Evolutionary conservation across 2,329 filamentous ascomycete species (phyloP), one percentile per base, ranked within the genome.

Genomic region (Fusarium pseudograminearum): DNA sequence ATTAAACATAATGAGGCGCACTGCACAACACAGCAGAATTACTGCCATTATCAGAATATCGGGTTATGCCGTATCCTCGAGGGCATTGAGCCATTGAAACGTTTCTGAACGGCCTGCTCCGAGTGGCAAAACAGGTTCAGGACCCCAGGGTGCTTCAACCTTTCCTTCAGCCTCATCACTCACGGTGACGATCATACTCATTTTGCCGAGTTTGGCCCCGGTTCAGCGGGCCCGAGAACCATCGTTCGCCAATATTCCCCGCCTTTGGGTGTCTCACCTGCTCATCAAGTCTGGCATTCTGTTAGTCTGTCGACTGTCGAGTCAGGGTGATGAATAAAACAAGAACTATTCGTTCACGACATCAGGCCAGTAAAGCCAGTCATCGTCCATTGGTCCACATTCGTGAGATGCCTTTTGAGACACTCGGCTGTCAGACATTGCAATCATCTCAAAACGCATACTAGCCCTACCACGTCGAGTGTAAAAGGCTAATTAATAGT

Each of bases 321-420:
- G 57, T 61, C 55, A 57, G 56, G 42, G 51, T 60, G 47, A 63
- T 61, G 57, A 66, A 72, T 57, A 57, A 65, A 65, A 50, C 31
- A 48, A 64, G 45, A 40, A 22, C 36, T 14, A 51, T 57, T 42
- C 41, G 20, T 55, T 60, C 31, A 26, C 61, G 57, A 65, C 63
- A 70, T 55, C 57, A 63, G 64, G 57, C 28, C 33, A 45, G 57
- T 33, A 48, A 65, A 61, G 61, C 60, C 46, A 42, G 45, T 58
- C 38, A 41, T 53, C 52, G 34, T 20, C 10, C 33, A 45, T 33
- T 42, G 31, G 15, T 34, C 57, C 60, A 33, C 30, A 15, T n/a
- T 48, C 22, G 41, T 42, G 28, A 20, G 24, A 22, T 48, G 31
- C 12, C 54, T n/a, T 42, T 40, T 59, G 33, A 69, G 54, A 70